These are phyloP conservation scores for Cryoendolithus antarcticus DNA, from an alignment of 2,329 filamentous ascomycete genomes.

Conservation along the genomic window DNA sequence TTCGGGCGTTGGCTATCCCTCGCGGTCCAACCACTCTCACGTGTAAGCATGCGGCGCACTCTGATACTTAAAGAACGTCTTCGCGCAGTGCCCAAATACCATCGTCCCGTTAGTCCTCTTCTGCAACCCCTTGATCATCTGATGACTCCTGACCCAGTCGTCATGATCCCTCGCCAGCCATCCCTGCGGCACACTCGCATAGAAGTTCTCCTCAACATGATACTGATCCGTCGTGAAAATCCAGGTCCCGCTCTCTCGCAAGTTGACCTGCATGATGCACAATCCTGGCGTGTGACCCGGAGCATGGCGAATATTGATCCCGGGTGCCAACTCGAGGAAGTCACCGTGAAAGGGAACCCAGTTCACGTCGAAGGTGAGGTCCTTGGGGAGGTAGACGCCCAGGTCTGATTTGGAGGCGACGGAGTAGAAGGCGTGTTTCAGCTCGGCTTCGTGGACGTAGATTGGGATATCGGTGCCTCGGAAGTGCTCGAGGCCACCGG, in stretches of 20 bases:
- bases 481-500: conserved; percentile 25
- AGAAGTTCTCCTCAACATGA: conserved; percentile 26
- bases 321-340: conserved; percentile 23
- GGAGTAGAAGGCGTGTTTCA: conserved; percentile 26
- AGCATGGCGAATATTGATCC: conserved; percentile 23
- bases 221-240: conserved; percentile 28
- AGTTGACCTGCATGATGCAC: conserved; percentile 25
- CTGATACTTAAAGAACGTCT: conserved; percentile 4
- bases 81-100: conserved; percentile 13
- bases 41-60: too few species aligned
- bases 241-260: conserved; percentile 24
- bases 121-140: conserved; percentile 14
- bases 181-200: conserved; percentile 23
- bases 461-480: conserved; percentile 23
- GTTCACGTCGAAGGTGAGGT: conserved; percentile 25
- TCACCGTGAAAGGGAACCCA: conserved; percentile 24
- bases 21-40: too few species aligned
- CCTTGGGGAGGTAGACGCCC: conserved; percentile 23
- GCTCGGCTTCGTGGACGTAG: conserved; percentile 26
- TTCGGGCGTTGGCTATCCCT: too few species aligned
- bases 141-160: conserved; percentile 19
- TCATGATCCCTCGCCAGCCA: conserved; percentile 27
- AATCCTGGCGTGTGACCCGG: conserved; percentile 27
- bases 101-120: conserved; percentile 13
- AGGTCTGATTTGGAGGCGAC: conserved; percentile 25